Evolutionary conservation across 305 asterid species (phyloP).

Genomic region (Fraxinus albicans): DNA sequence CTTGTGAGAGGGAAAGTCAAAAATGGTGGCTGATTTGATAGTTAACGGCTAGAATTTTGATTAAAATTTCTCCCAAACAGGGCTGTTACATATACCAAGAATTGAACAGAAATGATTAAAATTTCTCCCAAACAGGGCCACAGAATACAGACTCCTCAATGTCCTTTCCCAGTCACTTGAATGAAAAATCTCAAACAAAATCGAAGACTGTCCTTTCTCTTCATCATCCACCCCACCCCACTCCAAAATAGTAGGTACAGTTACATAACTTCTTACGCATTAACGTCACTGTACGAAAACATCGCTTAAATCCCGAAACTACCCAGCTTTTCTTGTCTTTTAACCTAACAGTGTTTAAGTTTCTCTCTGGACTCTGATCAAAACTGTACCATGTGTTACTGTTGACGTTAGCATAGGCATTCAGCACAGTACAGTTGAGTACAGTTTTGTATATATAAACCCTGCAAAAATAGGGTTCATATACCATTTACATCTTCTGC

Average conservation of each 20-base stretch:
- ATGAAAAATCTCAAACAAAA: constrained; percentile 24
- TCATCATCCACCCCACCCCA: not conserved
- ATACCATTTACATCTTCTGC: not conserved
- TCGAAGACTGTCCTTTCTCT: constrained; percentile 21
- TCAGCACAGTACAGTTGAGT: constrained; percentile 17
- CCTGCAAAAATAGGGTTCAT: constrained; percentile 27
- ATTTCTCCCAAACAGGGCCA: no score
- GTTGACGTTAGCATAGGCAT: constrained; percentile 26
- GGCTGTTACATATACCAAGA: no score
- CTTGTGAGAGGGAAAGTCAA: no score
- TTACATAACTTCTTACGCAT: constrained; percentile 23
- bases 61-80: no score
- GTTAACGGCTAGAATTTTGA: no score
- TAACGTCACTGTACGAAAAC: constrained; percentile 18
- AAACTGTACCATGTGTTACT: constrained; percentile 1
- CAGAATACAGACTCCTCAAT: not conserved
- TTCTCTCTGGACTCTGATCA: not conserved
- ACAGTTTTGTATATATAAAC: constrained; percentile 13
- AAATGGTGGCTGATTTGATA: no score
- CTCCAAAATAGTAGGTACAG: not conserved
- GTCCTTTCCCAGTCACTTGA: constrained; percentile 18
- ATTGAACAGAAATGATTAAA: no score
- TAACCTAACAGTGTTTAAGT: constrained; percentile 17
- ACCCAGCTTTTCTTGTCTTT: constrained; percentile 31
- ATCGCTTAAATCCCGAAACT: constrained; percentile 25